Conservation (phyloP, 768 basidiomycete genomes). For the Termitomyces titanicus region DNA sequence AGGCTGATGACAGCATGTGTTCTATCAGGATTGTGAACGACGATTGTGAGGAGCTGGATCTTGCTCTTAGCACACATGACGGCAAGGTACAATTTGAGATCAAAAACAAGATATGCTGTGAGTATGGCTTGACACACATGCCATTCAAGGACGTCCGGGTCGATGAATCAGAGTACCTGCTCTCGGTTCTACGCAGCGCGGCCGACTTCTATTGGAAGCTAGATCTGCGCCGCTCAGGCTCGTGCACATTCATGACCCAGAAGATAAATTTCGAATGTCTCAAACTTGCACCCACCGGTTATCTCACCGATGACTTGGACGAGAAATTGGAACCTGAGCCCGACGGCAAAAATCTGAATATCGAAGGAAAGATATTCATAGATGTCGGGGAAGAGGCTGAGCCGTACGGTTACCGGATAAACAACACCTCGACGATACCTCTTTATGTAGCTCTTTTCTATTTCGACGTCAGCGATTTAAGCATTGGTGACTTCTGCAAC, state of each 20-base stretch:
- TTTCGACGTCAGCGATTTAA: neutral
- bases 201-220: neutral
- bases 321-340: neutral
- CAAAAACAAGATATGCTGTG: neutral
- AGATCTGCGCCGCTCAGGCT: neutral
- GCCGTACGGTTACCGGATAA: neutral
- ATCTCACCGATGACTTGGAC: neutral
- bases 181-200: neutral
- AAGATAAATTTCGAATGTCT: neutral
- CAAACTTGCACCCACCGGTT: neutral
- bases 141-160: neutral
- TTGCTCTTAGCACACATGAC: neutral
- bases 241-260: neutral
- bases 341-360: neutral
- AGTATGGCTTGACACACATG: slow-evolving; percentile 1
- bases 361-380: neutral
- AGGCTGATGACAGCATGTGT: neutral
- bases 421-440: neutral
- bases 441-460: slow-evolving; percentile 4
- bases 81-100: neutral
- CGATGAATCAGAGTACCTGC: neutral
- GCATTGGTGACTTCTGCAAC: neutral
- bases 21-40: neutral
- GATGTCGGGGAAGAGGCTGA: neutral
- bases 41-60: neutral